Base-by-base conservation (phyloP, 2,329 filamentous ascomycete species). In the Meredithiella fracta region DNA sequence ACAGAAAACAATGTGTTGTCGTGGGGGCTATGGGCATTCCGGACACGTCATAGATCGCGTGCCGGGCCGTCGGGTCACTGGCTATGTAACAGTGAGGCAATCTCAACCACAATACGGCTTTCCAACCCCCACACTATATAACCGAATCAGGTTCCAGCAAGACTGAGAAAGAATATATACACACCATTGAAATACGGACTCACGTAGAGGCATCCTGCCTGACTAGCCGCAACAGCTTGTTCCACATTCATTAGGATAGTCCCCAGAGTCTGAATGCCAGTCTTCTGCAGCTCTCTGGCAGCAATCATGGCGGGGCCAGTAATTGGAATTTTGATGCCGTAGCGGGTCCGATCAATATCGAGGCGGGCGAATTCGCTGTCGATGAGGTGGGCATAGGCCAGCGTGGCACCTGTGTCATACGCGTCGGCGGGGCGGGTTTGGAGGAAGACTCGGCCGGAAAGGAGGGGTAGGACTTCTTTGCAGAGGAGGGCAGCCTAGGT, bases 291-390 rank as follows among this genome's bases (percentile, higher is more conserved):
- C 14, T 68, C 64, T 51, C 67, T 70, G 26, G 69, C 70, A 0
- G 72, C 72, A 54, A 69, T 72, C 25, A 76, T 62, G 8, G 70
- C 73, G 0, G 72, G 68, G 0, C 73, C 73, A 0, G 73, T 75
- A 25, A 67, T 68, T 8, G 73, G 73, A 23, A 76, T 75, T 63
- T 76, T 76, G 67, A 76, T 74, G 60, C 69, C 72, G 61, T 70
- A 74, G 9, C 70, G 67, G 57, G 73, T 71, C 17, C 70, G 67
- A 2, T 67, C 60, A 47, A 76, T 71, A 1, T 72, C 72, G 1
- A 66, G 69, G 3, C 64, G 66, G 3, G 67, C 67, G 55, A 76
- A 74, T 61, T 76, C 73, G 3, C 62, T 59, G 47, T 70, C 73
- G 60, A 74, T 76, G 0, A 71, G 63, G 1, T 67, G 70, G 1